Evolutionary conservation across 768 basidiomycete genomes (phyloP), one percentile per base, ranked within the genome.

Genomic region (Psilocybe tampanensis): DNA sequence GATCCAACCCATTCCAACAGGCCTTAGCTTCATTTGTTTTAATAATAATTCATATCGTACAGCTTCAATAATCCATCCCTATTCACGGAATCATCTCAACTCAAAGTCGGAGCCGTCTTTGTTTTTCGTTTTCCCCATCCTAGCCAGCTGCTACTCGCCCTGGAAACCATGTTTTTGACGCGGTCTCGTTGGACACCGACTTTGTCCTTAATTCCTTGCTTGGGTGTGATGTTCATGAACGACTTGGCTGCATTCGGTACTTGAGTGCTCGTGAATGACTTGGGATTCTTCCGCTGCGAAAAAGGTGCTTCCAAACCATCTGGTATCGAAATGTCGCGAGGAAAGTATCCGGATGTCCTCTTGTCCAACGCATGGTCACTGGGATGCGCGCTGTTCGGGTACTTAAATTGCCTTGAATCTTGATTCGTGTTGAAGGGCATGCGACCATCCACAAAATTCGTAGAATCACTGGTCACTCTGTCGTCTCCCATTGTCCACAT

Each of bases 221-320:
- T 71, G 22, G 71, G 73, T 19, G 72, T 73, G 52, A 77, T 71
- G 55, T 75, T 70, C 29, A 77, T 77, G 58, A 77, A 77, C 8
- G 76, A 76, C 52, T 58, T 69, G 2, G 70, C 66, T 6, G 58
- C 53, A 9, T 62, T 59, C 11, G 56, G 50, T 33, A 51, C 17
- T 33, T 57, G 5, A 29, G 29, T 4, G 29, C 44, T 44, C 60
- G 36, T 56, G 48, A 13, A 44, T 44, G 39, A 26, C 13, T 44
- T 39, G 13, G 47, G 21, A 5, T 48, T 50, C 18, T 24, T 9
- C 9, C 21, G 36, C 19, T 24, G 39, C 19, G 39, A 52, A 17
- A 52, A 42, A 3, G 39, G 21, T 41, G 33, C 36, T 21, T 21
- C 39, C 36, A 43, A 42, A 26, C 15, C 36, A 17, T 15, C 29